phyloP scores from a whole-genome alignment of 2,329 filamentous ascomycete species.

The Fusarium domesticum region DNA sequence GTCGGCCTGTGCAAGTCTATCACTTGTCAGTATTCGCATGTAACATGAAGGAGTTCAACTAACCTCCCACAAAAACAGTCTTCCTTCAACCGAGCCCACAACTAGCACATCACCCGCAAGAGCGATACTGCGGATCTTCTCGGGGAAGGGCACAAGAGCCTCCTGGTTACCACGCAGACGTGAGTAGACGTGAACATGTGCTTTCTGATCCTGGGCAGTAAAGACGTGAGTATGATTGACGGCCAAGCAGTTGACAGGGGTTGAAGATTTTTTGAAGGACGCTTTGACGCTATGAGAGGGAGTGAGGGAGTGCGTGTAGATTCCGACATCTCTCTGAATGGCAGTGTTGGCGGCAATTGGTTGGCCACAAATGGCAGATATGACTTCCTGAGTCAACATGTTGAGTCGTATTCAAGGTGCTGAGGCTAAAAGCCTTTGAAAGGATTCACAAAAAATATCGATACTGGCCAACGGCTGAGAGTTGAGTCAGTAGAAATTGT shows the following conservation, averaged over 20 bases:
- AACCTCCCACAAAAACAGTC: conserved; percentile 92
- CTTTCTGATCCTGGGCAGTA: conserved; percentile 86
- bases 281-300: conserved; percentile 72
- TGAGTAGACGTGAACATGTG: conserved; percentile 89
- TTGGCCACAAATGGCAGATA: conserved; percentile 56
- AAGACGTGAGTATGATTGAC: conserved; percentile 82
- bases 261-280: conserved; percentile 88
- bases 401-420: not conserved
- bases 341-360: conserved; percentile 60
- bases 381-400: conserved; percentile 61
- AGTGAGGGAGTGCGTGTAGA: conserved; percentile 80
- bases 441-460: too few species aligned
- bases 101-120: conserved; percentile 71
- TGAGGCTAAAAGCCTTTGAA: too few species aligned
- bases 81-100: conserved; percentile 79
- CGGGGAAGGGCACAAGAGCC: conserved; percentile 80
- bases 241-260: conserved; percentile 74
- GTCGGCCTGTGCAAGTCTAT: conserved; percentile 70
- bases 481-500: not conserved
- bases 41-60: conserved; percentile 6
- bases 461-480: conserved; percentile 5
- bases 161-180: conserved; percentile 82
- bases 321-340: conserved; percentile 74
- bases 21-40: conserved; percentile 23
- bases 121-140: conserved; percentile 76